Conservation (phyloP, 2,329 filamentous ascomycete genomes). For the Zymoseptoria ardabiliae region DNA sequence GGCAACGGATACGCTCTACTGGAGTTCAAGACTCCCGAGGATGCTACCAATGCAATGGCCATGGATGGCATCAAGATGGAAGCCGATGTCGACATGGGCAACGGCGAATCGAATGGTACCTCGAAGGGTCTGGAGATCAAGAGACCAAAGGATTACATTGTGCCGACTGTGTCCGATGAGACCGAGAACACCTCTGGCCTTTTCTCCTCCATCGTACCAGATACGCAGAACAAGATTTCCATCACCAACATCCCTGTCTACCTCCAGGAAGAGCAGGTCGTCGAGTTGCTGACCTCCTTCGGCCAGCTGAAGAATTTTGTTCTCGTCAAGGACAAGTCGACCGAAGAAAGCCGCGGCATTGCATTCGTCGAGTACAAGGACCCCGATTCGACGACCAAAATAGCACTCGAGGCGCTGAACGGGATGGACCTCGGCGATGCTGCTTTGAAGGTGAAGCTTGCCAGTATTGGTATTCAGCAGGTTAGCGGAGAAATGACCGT, state of each 20-base stretch:
- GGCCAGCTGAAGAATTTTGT: conserved; percentile 89
- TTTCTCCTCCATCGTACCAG: conserved; percentile 72
- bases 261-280: conserved; percentile 83
- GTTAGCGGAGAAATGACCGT: conserved; percentile 92
- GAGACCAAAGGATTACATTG: conserved; percentile 94
- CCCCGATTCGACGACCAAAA: conserved; percentile 59
- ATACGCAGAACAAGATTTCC: conserved; percentile 92
- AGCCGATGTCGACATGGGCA: conserved; percentile 49
- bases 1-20: conserved; percentile 76
- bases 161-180: conserved; percentile 70
- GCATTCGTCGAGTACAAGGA: conserved; percentile 95
- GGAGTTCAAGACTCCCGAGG: conserved; percentile 80
- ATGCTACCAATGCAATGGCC: conserved; percentile 85
- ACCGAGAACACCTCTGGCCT: conserved; percentile 67
- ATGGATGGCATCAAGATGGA: conserved; percentile 86
- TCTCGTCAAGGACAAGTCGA: conserved; percentile 76
- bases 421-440: conserved; percentile 88
- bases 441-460: conserved; percentile 75
- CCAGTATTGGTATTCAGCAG: conserved; percentile 90
- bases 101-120: conserved; percentile 48
- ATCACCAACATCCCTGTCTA: conserved; percentile 83
- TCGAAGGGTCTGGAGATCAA: conserved; percentile 62
- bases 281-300: conserved; percentile 82
- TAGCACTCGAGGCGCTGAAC: conserved; percentile 84
- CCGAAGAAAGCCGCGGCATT: conserved; percentile 76